Evolutionary conservation across 306 rosid species (phyloP), one percentile per base, ranked within the genome.

Genomic region (Begonia peltatifolia): DNA sequence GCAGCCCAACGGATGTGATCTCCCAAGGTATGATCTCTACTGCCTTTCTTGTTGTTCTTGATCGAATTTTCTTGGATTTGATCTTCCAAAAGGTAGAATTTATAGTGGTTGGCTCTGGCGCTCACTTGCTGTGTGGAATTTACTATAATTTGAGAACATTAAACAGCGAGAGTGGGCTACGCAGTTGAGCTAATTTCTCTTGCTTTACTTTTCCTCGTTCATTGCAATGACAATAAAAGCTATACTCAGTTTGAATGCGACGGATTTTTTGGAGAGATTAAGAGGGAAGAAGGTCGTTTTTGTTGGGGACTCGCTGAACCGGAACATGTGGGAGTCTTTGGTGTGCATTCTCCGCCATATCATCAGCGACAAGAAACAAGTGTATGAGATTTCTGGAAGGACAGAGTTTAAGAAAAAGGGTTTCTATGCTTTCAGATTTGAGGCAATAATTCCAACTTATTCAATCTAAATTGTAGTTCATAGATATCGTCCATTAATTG

Each of bases 301-400:
- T 68, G 96, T 86, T 56, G 99, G 99, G 47, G 99, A 92, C 67
- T 92, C 99, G 51, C 69, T 92, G 68, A 86, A 81, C 70, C 75
- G 99, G 63, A 86, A 86, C 76, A 86, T 86, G 99, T 92, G 99
- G 99, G 96, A 86, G 57, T 92, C 99, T 38, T 52, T 86, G 63
- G 83, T 83, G 25, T 92, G 99, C 71, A 73, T 83, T 16, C 93
- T 92, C 42, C 76, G 93, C 53, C 84, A 90, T 23, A 68, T 78
- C 62, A 47, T 81, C 42, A 23, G 35, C 18, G 46, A 79, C 77
- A 86, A 83, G 77, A 66, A 66, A 47, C 81, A 52, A 42, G 93
- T 86, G 43, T 63, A 71, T 60, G 96, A 92, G 75, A 81, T 86
- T 57, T 77, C 99, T 6, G 99, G 96, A 23, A 92, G 46, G 77